These are phyloP conservation scores for Penicillium goetzii DNA, from an alignment of 495 filamentous ascomycete genomes.

Conservation along the genomic window DNA sequence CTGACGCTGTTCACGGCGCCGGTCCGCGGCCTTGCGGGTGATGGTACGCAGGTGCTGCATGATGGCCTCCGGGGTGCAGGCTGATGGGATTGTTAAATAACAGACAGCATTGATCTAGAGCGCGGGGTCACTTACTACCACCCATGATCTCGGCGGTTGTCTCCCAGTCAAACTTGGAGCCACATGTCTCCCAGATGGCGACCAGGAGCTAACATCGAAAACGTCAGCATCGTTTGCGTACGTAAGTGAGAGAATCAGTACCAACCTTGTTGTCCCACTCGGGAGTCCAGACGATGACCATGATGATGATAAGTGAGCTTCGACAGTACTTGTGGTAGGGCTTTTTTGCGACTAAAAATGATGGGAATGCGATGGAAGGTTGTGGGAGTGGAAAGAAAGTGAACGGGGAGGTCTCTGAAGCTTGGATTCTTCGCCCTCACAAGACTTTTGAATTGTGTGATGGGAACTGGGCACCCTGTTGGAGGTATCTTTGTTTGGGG, in stretches of 20 bases:
- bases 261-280: slow-evolving; percentile 8
- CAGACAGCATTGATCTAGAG: not conserved
- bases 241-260: not conserved
- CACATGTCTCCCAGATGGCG: slow-evolving; percentile 5
- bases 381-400: not conserved
- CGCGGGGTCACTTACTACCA: not conserved
- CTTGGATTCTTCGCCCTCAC: not conserved
- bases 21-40: not conserved
- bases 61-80: slow-evolving; percentile 7
- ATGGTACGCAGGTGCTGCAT: slow-evolving; percentile 8
- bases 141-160: not conserved
- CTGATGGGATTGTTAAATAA: not conserved
- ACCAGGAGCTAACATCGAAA: not conserved
- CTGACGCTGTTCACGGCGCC: not conserved
- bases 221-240: not conserved
- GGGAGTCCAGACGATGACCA: slow-evolving; percentile 1
- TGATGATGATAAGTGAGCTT: not conserved
- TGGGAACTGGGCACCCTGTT: no score
- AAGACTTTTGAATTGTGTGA: not conserved
- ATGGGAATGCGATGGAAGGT: not conserved
- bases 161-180: slow-evolving; percentile 9
- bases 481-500: no score
- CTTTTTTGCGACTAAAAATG: not conserved
- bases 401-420: not conserved
- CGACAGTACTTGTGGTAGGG: not conserved